Conservation (phyloP, 805 yeast genomes). For the Saccharomyces paradoxus region DNA sequence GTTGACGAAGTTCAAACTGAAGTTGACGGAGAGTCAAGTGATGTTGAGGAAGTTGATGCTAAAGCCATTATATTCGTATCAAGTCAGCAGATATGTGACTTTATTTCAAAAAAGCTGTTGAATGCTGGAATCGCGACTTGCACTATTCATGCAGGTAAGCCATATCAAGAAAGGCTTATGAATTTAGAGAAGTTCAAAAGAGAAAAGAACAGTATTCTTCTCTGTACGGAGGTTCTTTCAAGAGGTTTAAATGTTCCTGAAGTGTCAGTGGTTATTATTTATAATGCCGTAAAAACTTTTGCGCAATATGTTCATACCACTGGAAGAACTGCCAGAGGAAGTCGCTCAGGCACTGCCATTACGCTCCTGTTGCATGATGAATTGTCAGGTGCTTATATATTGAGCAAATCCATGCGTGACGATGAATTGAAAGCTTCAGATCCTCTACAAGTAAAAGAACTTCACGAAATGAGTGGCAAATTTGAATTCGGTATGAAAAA, state of each 20-base stretch:
- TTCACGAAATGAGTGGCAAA: constrained; percentile 39
- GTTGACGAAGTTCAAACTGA: background rate
- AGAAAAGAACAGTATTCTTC: constrained; percentile 53
- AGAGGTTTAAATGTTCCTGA: constrained; percentile 91
- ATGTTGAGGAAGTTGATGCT: constrained; percentile 26
- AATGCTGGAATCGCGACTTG: constrained; percentile 48
- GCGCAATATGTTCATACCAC: constrained; percentile 96
- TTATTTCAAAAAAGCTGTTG: constrained; percentile 41
- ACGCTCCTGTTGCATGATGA: constrained; percentile 62
- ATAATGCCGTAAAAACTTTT: constrained; percentile 74
- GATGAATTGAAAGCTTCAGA: constrained; percentile 32
- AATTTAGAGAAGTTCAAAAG: constrained; percentile 63
- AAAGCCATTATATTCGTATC: constrained; percentile 80
- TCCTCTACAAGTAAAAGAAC: constrained; percentile 37
- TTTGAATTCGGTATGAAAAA: constrained; percentile 54
- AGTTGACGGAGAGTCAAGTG: constrained; percentile 18
- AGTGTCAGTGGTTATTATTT: constrained; percentile 71
- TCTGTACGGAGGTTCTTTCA: constrained; percentile 93
- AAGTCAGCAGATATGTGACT: constrained; percentile 80
- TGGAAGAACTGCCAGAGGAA: constrained; percentile 94
- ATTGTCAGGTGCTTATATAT: constrained; percentile 56
- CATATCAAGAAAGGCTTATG: constrained; percentile 69
- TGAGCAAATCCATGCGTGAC: constrained; percentile 42
- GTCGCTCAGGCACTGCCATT: constrained; percentile 62
- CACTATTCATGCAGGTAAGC: constrained; percentile 87